Base-by-base conservation (phyloP, 2,329 filamentous ascomycete species). In the Lachnum nothofagi region DNA sequence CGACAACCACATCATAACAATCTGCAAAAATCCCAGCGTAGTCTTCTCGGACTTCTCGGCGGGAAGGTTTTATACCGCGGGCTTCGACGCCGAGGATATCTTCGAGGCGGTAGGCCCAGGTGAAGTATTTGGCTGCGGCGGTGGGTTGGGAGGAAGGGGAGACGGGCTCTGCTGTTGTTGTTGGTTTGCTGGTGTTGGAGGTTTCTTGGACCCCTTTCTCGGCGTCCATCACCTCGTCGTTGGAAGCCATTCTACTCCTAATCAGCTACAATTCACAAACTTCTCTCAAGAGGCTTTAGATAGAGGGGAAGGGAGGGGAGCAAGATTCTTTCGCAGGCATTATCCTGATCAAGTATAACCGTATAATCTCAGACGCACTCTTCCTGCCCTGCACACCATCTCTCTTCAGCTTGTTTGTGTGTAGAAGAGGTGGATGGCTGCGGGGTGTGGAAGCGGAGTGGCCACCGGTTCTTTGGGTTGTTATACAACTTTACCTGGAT, bases 261-360 rank as follows among this genome's bases (percentile, higher is more conserved):
- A 44, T 55, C 43, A 56, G 51, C 38, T 63, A 56, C 55, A 57
- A 51, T n/a, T n/a, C n/a, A n/a, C n/a, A 51, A 60, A 60, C 34
- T n/a, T 37, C 16, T n/a, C 10, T 17, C 14, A 22, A 2, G 9
- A 20, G 20, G 17, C 34, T 16, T 37, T 9, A 17, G 16, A 19
- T n/a, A 17, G 19, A 39, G 37, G 20, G 37, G 19, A n/a, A 57
- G 62, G 59, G 65, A 66, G 63, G 70, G 72, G 73, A 78, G 79
- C 88, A 94, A 93, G 88, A 91, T 94, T 86, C 89, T 95, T 91
- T 88, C 90, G 90, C 90, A 90, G 86, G 88, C 88, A 91, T 93
- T 91, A 90, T 90, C 88, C 86, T 88, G 86, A 90, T 90, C 86
- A 91, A 91, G 86, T 91, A 87, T 74, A 75, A 84, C 88, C 86